phyloP scores from a whole-genome alignment of 441 rosid genomes.

The Omphalea diandra region DNA sequence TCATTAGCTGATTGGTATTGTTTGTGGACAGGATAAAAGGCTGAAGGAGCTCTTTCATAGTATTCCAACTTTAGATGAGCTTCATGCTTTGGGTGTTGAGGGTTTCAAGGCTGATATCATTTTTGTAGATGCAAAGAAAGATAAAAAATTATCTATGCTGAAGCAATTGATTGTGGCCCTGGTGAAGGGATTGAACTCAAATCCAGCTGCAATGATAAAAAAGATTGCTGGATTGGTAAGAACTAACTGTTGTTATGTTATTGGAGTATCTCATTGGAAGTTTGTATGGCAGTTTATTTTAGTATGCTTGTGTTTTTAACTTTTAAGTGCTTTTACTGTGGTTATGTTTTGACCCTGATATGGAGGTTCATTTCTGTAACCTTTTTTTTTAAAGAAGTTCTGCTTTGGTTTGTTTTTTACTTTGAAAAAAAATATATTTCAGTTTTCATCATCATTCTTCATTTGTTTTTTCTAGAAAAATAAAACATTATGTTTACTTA shows the following conservation, averaged over 20 bases:
- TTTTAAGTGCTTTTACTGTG: background rate
- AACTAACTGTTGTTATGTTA: slow-evolving; percentile 20
- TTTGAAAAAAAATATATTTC: background rate
- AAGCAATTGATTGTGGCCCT: slow-evolving; percentile 82
- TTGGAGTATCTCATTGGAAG: slow-evolving; percentile 4
- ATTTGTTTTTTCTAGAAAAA: background rate
- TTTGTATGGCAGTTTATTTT: background rate
- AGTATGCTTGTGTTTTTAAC: background rate
- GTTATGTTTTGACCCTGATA: background rate
- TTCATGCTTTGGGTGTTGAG: slow-evolving; percentile 73
- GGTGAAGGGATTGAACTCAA: slow-evolving; percentile 84
- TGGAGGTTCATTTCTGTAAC: too few relatives aligned
- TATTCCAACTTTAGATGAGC: slow-evolving; percentile 89
- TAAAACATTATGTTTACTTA: background rate
- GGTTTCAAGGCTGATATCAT: slow-evolving; percentile 84
- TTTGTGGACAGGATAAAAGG: slow-evolving; percentile 67
- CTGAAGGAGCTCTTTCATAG: slow-evolving; percentile 70
- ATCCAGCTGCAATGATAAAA: slow-evolving; percentile 87
- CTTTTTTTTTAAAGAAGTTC: background rate
- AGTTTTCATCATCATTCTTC: background rate
- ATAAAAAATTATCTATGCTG: slow-evolving; percentile 86
- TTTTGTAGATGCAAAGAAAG: slow-evolving; percentile 84
- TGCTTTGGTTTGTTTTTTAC: background rate
- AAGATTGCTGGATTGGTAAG: slow-evolving; percentile 97
- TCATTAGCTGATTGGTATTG: slow-evolving; percentile 16